Conservation (phyloP, 495 filamentous ascomycete genomes). For the Delitschia confertaspora region DNA sequence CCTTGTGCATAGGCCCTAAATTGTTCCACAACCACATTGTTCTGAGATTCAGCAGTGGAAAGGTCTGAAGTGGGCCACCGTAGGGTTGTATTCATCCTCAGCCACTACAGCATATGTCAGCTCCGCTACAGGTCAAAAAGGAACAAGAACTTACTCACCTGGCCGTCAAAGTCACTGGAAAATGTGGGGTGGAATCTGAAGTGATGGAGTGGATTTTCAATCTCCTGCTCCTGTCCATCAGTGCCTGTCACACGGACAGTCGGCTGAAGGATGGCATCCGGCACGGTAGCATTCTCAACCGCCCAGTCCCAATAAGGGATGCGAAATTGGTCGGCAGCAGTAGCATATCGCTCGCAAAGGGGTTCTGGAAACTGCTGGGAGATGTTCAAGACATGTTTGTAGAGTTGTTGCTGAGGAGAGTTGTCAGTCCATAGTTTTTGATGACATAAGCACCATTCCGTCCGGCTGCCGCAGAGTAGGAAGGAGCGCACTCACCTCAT, state of each 20-base stretch:
- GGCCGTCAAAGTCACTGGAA: slow-evolving; percentile 5
- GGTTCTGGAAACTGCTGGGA: not conserved
- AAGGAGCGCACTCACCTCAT: slow-evolving; percentile 18
- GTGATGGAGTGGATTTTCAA: slow-evolving; percentile 14
- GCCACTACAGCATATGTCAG: not conserved
- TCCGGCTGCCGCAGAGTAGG: too few species aligned
- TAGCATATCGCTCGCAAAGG: not conserved
- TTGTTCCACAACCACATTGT: slow-evolving; percentile 1
- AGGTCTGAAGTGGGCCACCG: slow-evolving; percentile 10
- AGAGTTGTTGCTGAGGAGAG: slow-evolving; percentile 17
- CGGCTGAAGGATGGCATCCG: slow-evolving; percentile 9
- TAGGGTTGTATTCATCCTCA: not conserved
- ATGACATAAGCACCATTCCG: too few species aligned
- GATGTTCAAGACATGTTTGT: slow-evolving; percentile 12
- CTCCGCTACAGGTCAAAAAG: not conserved
- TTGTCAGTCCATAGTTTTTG: too few species aligned
- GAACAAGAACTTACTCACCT: not conserved
- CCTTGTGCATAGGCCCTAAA: not conserved
- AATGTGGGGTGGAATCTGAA: slow-evolving; percentile 15
- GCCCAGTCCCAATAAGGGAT: slow-evolving; percentile 26
- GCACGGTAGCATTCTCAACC: not conserved
- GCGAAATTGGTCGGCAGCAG: slow-evolving; percentile 14
- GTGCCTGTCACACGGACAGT: not conserved
- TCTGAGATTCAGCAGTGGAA: not conserved
- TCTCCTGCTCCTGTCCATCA: not conserved